Evolutionary conservation across 176 grass and related monocot species (phyloP), one percentile per base, ranked within the genome.

Genomic region (Triticum urartu): DNA sequence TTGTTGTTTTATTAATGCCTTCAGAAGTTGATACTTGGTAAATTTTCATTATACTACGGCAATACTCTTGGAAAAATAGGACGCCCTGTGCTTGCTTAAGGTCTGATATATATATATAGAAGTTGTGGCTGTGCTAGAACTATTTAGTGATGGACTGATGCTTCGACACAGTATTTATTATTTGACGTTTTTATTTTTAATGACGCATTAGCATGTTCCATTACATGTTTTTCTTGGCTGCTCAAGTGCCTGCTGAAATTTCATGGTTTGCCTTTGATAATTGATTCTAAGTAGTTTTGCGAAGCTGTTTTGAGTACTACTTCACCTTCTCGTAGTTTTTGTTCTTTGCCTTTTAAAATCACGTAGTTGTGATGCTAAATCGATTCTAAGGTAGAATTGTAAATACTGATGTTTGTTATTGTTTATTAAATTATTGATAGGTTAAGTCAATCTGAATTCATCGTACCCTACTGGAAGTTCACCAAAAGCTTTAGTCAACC

Each of bases 401-500:
- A 72, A 9, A 70, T 71, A 36, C 26, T 0, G 22, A 82, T 79
- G 7, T 40, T 4, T n/a, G 15, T 58, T 84, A 69, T 15, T 81
- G 17, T 47, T 80, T 64, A 40, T 67, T 62, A 67, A 78, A 36
- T 60, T 20, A 78, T 21, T 84, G 64, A 78, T 81, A 99, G 97
- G 71, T 83, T 87, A 89, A 87, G 85, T 59, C 89, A 89, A 30
- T 99, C 92, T 6, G 90, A 94, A 78, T 99, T 97, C 85, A 97
- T 99, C 26, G 79, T 99, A 42, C 90, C 97, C 20, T 97, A 94
- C 52, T 91, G 94, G 34, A 99, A 94, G 84, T 99, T 93, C 64
- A 81, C 86, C n/a, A 94, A 91, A 84, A 93, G 92, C 66, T 85
- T 94, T n/a, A 90, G 59, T 35, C 85, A 90, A 78, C 86, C 89